Evolutionary conservation across 2,329 filamentous ascomycete genomes (phyloP).

Genomic region (Aspergillus quadricinctus): DNA sequence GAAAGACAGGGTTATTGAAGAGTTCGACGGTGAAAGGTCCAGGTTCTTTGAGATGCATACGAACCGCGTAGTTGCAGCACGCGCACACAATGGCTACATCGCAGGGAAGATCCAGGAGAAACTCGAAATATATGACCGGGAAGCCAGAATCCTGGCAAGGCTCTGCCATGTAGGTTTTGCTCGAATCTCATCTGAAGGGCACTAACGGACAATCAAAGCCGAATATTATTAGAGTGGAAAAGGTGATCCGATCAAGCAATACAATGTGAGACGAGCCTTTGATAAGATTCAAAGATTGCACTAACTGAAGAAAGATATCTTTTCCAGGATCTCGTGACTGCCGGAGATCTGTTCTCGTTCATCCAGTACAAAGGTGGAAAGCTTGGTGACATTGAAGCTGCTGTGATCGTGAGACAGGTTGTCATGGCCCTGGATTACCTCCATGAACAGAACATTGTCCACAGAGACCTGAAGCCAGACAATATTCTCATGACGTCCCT

Average conservation of each 20-base stretch:
- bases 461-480: conserved; percentile 61
- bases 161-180: conserved; percentile 46
- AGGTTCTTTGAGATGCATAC: conserved; percentile 5
- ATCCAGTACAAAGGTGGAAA: conserved; percentile 47
- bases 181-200: background rate
- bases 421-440: conserved; percentile 56
- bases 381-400: conserved; percentile 49
- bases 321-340: conserved; percentile 57
- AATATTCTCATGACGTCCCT: conserved; percentile 58
- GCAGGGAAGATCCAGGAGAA: conserved; percentile 24
- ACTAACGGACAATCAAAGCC: conserved; percentile 37
- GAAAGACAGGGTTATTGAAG: conserved; percentile 9
- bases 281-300: background rate
- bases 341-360: conserved; percentile 59
- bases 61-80: conserved; percentile 7
- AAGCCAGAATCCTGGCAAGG: conserved; percentile 46
- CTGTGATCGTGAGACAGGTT: conserved; percentile 53
- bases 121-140: conserved; percentile 32
- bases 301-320: conserved; percentile 48
- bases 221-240: conserved; percentile 56
- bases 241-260: conserved; percentile 50
- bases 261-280: conserved; percentile 41
- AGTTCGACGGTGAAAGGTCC: conserved; percentile 7
- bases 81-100: conserved; percentile 11
- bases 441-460: conserved; percentile 52